A percentile compares a stretch with the other conserved stretches of the same genome.
phyloP scores from a whole-genome alignment of 176 grass and related monocot genomes.

The Carex parvula region DNA sequence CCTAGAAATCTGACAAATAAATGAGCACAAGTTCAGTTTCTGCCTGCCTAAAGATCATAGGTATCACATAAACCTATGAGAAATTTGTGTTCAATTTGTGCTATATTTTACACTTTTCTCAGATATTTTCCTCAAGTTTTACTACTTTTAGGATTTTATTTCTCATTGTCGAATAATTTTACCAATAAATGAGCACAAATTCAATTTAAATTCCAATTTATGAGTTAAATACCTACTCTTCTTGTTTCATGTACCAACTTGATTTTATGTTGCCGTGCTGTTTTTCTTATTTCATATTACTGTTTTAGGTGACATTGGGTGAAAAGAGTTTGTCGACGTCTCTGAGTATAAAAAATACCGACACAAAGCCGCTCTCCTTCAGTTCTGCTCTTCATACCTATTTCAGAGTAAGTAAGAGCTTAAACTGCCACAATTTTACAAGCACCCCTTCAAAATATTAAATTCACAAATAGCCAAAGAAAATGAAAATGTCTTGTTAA shows the following conservation, averaged over 20 bases:
- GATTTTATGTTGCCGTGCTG: not conserved
- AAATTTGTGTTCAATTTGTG: not conserved
- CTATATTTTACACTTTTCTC: too few species aligned
- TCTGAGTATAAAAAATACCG: conserved; percentile 67
- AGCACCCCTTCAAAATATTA: not conserved
- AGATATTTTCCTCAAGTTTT: too few species aligned
- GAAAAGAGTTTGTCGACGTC: conserved; percentile 67
- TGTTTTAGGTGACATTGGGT: conserved; percentile 58
- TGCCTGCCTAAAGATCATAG: not conserved
- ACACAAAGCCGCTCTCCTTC: conserved; percentile 73
- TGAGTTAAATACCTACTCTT: not conserved
- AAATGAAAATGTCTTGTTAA: not conserved
- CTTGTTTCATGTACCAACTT: conserved; percentile 1
- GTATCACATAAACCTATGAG: too few species aligned
- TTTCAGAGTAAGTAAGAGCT: conserved; percentile 83
- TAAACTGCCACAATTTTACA: not conserved
- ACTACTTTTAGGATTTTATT: too few species aligned
- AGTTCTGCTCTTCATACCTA: conserved; percentile 91
- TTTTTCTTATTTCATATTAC: conserved; percentile 7
- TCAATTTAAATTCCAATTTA: too few species aligned
- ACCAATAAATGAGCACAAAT: too few species aligned
- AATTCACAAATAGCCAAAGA: not conserved
- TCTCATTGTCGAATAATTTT: too few species aligned
- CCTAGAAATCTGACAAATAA: not conserved
- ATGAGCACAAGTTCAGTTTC: not conserved